Evolutionary conservation across 2,329 filamentous ascomycete genomes (phyloP).

Genomic region (Dactylella cylindrospora): DNA sequence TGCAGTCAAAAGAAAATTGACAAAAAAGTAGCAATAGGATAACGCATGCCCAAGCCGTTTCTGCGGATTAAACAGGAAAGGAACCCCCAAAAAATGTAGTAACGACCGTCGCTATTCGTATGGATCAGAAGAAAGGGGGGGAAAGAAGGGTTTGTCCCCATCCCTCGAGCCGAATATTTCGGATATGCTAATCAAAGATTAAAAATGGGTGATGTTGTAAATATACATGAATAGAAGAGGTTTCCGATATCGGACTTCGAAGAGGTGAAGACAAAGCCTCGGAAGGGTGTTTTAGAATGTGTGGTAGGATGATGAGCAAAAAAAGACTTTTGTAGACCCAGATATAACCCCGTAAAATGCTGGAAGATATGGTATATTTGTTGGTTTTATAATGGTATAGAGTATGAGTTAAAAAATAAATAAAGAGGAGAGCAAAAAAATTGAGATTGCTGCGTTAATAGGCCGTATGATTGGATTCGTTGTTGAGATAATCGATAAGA

Average conservation of each 20-base stretch:
- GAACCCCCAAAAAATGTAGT: constrained; percentile 28
- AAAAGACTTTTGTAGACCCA: constrained; percentile 40
- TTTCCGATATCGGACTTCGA: constrained; percentile 7
- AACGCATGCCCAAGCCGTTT: constrained; percentile 17
- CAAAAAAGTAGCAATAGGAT: constrained; percentile 17
- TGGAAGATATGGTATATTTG: constrained; percentile 42
- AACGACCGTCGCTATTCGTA: constrained; percentile 37
- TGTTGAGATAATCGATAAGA: constrained; percentile 5
- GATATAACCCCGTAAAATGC: constrained; percentile 43
- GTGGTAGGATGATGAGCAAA: constrained; percentile 8
- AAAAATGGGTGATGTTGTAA: too few relatives aligned
- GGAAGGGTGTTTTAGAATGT: constrained; percentile 9
- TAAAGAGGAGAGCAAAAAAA: constrained; percentile 33
- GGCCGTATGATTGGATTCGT: too few relatives aligned
- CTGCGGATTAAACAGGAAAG: constrained; percentile 17
- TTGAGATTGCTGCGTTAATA: constrained; percentile 41
- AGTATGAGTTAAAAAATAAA: neutral
- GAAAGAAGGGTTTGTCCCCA: constrained; percentile 20
- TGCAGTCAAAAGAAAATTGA: constrained; percentile 20
- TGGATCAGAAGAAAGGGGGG: too few relatives aligned
- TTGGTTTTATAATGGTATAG: constrained; percentile 44
- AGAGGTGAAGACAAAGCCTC: constrained; percentile 3
- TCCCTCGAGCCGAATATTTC: constrained; percentile 24
- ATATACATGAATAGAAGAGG: constrained; percentile 37
- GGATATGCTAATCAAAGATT: constrained; percentile 17